Conservation (phyloP, 2,329 filamentous ascomycete species). For the Talaromyces sp. region DNA sequence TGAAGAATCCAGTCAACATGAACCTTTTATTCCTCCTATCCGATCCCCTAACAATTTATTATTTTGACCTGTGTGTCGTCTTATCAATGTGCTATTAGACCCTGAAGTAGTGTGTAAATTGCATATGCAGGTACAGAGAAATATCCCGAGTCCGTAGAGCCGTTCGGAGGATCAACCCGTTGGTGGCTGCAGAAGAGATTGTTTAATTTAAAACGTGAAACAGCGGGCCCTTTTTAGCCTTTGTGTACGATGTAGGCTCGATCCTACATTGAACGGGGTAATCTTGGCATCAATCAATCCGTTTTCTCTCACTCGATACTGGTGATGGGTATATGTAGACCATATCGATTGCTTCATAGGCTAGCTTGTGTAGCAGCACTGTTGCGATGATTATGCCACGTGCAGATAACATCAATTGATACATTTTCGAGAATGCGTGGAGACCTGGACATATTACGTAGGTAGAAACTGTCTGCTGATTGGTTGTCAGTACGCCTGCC, state of each 20-base stretch:
- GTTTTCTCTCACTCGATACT: no score
- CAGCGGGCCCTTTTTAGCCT: neutral
- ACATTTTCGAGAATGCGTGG: neutral
- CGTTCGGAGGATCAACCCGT: neutral
- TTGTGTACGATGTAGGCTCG: no score
- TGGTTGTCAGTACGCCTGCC: neutral
- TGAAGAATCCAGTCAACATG: slow-evolving; percentile 9
- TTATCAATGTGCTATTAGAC: neutral
- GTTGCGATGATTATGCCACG: no score
- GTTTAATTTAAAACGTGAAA: slow-evolving; percentile 2
- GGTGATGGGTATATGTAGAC: neutral
- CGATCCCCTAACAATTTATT: neutral
- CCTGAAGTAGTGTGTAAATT: neutral
- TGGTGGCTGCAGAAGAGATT: neutral
- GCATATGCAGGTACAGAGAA: neutral
- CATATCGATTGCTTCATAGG: neutral
- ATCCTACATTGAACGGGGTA: neutral
- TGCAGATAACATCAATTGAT: neutral
- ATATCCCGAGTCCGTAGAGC: neutral
- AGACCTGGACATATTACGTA: neutral
- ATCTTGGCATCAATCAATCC: neutral
- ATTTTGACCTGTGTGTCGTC: neutral
- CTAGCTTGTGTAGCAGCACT: no score
- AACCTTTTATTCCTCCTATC: neutral
- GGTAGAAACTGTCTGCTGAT: neutral